Percentiles rank a stretch among this genome's conserved stretches.
These are phyloP conservation scores for Penicillium atrosanguineum DNA, from an alignment of 495 filamentous ascomycete species.

Conservation along the genomic window DNA sequence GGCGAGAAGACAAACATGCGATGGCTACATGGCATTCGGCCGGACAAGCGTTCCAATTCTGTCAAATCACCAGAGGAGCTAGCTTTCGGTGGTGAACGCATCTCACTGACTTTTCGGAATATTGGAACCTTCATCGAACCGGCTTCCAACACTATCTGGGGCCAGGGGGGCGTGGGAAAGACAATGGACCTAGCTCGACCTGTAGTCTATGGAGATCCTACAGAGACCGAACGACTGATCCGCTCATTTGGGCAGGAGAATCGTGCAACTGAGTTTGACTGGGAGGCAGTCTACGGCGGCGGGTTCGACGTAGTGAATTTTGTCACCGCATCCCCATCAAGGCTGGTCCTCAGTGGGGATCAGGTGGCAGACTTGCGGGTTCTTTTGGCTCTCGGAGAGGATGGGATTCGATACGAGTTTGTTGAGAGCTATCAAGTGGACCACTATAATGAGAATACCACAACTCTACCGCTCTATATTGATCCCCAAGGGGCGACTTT, in stretches of 20 bases:
- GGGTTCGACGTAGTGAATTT: constrained; percentile 91
- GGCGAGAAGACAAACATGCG: constrained; percentile 76
- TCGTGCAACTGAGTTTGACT: constrained; percentile 69
- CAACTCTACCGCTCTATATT: constrained; percentile 26
- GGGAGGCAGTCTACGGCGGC: constrained; percentile 71
- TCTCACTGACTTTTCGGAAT: constrained; percentile 87
- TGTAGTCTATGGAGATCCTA: constrained; percentile 66
- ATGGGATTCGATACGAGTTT: constrained; percentile 52
- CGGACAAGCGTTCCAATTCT: constrained; percentile 69
- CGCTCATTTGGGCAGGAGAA: constrained; percentile 85
- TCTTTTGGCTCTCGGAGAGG: constrained; percentile 55
- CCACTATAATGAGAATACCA: not conserved
- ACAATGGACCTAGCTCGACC: constrained; percentile 49
- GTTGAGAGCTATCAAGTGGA: constrained; percentile 4
- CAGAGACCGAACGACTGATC: constrained; percentile 67
- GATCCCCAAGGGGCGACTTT: constrained; percentile 26
- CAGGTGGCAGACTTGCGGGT: constrained; percentile 56
- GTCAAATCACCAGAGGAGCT: constrained; percentile 70
- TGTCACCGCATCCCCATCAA: constrained; percentile 47
- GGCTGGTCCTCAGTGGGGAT: constrained; percentile 53
- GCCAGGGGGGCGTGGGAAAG: constrained; percentile 81
- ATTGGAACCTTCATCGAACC: constrained; percentile 81
- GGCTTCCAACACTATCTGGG: constrained; percentile 71
- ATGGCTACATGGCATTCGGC: constrained; percentile 88
- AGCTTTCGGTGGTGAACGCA: constrained; percentile 71